Percentiles rank a stretch among this genome's conserved stretches.
These are phyloP conservation scores for Heterobasidion annosum DNA, from an alignment of 1,284 basidiomycete genomes.

Conservation along the genomic window DNA sequence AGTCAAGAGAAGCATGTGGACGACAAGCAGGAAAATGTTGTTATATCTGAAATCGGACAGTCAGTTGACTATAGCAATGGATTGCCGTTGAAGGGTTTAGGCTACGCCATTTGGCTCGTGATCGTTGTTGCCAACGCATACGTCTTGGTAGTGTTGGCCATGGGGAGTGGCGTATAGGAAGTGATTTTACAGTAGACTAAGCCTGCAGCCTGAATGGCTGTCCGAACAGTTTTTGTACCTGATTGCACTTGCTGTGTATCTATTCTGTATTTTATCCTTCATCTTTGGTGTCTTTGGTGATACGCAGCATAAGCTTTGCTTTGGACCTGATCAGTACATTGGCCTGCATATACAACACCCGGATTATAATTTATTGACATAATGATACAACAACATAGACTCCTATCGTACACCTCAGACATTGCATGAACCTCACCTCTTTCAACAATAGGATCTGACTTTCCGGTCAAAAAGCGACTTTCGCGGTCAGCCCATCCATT, in stretches of 20 bases:
- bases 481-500: conserved; percentile 39
- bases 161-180: conserved; percentile 18
- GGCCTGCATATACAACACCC: too few relatives aligned
- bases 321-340: too few relatives aligned
- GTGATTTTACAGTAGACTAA: neutral
- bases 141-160: conserved; percentile 42
- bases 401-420: too few relatives aligned
- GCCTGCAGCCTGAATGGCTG: neutral
- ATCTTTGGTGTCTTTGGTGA: too few relatives aligned
- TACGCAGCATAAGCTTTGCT: too few relatives aligned
- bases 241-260: too few relatives aligned
- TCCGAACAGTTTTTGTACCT: neutral
- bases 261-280: too few relatives aligned
- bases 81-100: conserved; percentile 41
- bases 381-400: too few relatives aligned
- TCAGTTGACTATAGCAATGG: conserved; percentile 57
- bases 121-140: conserved; percentile 66
- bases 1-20: conserved; percentile 7
- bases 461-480: conserved; percentile 42
- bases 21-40: neutral
- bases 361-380: too few relatives aligned
- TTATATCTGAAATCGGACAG: conserved; percentile 14
- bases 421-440: too few relatives aligned
- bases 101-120: conserved; percentile 54
- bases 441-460: neutral